These are phyloP conservation scores for Mycosphaerella sp. DNA, from an alignment of 2,329 filamentous ascomycete species.

Conservation along the genomic window DNA sequence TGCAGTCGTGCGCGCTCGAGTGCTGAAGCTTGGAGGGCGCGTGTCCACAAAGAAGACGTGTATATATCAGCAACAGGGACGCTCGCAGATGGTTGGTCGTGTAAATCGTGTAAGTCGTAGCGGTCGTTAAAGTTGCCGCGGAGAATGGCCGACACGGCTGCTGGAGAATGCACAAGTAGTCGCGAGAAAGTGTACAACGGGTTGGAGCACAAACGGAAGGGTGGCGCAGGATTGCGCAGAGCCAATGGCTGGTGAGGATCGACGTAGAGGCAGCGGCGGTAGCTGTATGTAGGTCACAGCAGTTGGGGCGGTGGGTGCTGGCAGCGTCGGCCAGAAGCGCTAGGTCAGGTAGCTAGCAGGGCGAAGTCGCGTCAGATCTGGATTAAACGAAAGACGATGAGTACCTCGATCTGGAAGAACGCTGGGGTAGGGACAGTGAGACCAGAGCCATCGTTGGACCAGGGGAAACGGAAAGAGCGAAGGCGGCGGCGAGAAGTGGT, in stretches of 20 bases:
- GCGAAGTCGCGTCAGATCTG: background rate
- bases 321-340: conserved; percentile 2
- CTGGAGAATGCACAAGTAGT: conserved; percentile 14
- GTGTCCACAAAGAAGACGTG: conserved; percentile 46
- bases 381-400: background rate
- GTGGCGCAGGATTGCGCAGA: background rate
- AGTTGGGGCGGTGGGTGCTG: conserved; percentile 5
- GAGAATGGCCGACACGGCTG: conserved; percentile 40
- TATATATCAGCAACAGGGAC: conserved; percentile 25
- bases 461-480: background rate
- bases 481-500: background rate
- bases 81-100: conserved; percentile 1
- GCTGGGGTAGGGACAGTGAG: conserved; percentile 8
- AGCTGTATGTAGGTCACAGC: background rate
- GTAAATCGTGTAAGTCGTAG: conserved; percentile 48
- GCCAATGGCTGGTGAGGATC: conserved; percentile 9
- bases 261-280: background rate
- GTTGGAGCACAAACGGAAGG: background rate
- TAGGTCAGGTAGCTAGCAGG: background rate
- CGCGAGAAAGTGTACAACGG: conserved; percentile 1
- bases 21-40: conserved; percentile 41
- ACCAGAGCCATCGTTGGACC: conserved; percentile 2
- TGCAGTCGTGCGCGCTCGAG: conserved; percentile 24
- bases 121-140: conserved; percentile 45
- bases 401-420: background rate